Percentiles rank a stretch among this genome's conserved stretches.
phyloP scores from a whole-genome alignment of 805 yeast genomes.

The Grigorovia jiainica region DNA sequence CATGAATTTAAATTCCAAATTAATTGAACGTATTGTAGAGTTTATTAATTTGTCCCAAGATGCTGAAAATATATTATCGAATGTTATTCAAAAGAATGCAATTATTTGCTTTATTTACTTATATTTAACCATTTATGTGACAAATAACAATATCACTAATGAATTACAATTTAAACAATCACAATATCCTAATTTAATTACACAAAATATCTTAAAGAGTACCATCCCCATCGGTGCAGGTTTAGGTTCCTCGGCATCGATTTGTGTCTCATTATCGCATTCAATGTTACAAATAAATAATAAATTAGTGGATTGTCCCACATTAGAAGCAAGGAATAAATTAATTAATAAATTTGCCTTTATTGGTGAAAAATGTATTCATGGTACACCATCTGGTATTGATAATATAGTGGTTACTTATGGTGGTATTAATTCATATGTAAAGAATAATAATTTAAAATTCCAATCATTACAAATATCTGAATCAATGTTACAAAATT shows the following conservation, averaged over 20 bases:
- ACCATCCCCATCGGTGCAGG: conserved; percentile 96
- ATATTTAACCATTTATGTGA: conserved; percentile 45
- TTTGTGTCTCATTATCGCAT: conserved; percentile 73
- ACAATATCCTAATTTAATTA: background rate
- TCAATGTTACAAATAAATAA: conserved; percentile 45
- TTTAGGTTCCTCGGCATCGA: conserved; percentile 86
- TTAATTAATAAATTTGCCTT: conserved; percentile 81
- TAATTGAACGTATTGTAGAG: background rate
- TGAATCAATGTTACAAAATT: background rate
- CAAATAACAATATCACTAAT: too few relatives aligned
- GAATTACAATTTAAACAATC: background rate
- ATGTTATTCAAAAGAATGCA: conserved; percentile 61
- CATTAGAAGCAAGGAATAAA: conserved; percentile 29
- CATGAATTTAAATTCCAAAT: background rate
- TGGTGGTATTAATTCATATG: conserved; percentile 93
- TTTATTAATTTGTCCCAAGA: background rate
- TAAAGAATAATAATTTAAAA: conserved; percentile 33
- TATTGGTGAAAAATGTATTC: conserved; percentile 90
- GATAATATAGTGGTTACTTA: conserved; percentile 93
- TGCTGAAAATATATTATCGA: conserved; percentile 17
- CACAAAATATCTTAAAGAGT: conserved; percentile 52
- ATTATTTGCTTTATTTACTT: conserved; percentile 79
- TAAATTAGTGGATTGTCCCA: too few relatives aligned
- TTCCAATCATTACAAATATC: conserved; percentile 3
- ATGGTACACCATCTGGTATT: conserved; percentile 94